These are phyloP conservation scores for Sclerotiophoma versabilis DNA, from an alignment of 2,329 filamentous ascomycete species.

Conservation along the genomic window DNA sequence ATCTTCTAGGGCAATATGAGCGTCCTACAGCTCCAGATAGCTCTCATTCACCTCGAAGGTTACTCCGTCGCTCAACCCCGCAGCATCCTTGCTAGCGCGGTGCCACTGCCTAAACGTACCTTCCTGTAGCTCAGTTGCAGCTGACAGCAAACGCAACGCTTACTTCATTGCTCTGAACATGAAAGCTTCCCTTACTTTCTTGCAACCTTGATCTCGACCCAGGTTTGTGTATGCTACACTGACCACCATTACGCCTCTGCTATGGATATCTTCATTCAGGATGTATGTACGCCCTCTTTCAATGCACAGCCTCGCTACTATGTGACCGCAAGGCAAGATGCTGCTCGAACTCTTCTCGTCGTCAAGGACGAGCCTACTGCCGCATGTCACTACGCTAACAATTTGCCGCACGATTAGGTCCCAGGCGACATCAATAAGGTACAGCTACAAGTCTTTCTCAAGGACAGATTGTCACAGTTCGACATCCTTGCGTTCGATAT, in stretches of 20 bases:
- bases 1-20: not conserved
- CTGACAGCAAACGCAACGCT: slow-evolving; percentile 6
- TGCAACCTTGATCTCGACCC: not conserved
- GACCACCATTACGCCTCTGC: no score
- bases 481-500: slow-evolving; percentile 54
- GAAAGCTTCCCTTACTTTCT: not conserved
- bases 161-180: not conserved
- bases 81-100: slow-evolving; percentile 13
- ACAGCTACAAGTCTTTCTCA: slow-evolving; percentile 52
- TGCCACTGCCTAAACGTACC: not conserved
- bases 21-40: not conserved
- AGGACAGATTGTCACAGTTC: slow-evolving; percentile 47
- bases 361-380: no score
- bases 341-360: no score
- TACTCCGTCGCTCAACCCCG: not conserved
- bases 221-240: not conserved
- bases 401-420: slow-evolving; percentile 31
- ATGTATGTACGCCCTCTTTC: slow-evolving; percentile 20
- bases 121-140: not conserved
- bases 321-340: not conserved
- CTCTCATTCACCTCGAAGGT: slow-evolving; percentile 7
- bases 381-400: not conserved
- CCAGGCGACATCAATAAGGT: slow-evolving; percentile 52
- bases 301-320: not conserved
- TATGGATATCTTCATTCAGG: slow-evolving; percentile 38